These are phyloP conservation scores for Quercus ilex DNA, from an alignment of 306 rosid genomes.

Conservation along the genomic window DNA sequence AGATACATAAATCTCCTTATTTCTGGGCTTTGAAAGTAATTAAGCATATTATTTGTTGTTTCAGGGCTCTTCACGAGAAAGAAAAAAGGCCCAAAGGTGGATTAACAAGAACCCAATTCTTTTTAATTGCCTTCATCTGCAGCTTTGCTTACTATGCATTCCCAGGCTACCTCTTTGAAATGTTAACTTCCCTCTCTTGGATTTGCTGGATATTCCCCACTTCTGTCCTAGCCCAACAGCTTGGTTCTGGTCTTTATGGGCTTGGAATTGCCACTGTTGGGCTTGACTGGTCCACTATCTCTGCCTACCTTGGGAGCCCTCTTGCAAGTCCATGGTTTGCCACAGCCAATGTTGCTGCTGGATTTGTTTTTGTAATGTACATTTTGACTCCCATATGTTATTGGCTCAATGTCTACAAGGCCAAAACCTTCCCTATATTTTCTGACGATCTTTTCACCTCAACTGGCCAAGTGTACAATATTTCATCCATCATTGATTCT, in stretches of 20 bases:
- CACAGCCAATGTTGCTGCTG: constrained; percentile 84
- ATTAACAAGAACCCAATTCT: constrained; percentile 69
- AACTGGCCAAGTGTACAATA: constrained; percentile 52
- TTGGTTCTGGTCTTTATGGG: constrained; percentile 80
- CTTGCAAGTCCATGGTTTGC: constrained; percentile 98
- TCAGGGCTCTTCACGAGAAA: constrained; percentile 82
- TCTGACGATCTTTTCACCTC: constrained; percentile 52
- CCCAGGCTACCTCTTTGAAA: constrained; percentile 80
- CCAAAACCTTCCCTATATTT: constrained; percentile 74
- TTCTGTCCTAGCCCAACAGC: constrained; percentile 69
- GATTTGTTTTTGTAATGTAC: constrained; percentile 65
- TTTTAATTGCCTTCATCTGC: constrained; percentile 71
- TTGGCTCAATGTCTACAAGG: constrained; percentile 65
- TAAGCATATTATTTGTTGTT: neutral
- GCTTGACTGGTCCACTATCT: constrained; percentile 84
- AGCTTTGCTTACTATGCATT: constrained; percentile 84
- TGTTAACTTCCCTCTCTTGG: constrained; percentile 82
- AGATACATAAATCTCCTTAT: no score
- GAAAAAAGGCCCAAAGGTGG: constrained; percentile 63
- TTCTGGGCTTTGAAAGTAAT: neutral
- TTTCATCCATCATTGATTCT: constrained; percentile 60
- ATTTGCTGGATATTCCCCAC: constrained; percentile 79
- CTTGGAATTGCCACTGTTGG: constrained; percentile 68
- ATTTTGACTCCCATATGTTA: constrained; percentile 61
- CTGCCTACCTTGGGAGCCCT: constrained; percentile 92